Base-by-base conservation (phyloP, 2,329 filamentous ascomycete species). In the Proliferodiscus dingleyae region DNA sequence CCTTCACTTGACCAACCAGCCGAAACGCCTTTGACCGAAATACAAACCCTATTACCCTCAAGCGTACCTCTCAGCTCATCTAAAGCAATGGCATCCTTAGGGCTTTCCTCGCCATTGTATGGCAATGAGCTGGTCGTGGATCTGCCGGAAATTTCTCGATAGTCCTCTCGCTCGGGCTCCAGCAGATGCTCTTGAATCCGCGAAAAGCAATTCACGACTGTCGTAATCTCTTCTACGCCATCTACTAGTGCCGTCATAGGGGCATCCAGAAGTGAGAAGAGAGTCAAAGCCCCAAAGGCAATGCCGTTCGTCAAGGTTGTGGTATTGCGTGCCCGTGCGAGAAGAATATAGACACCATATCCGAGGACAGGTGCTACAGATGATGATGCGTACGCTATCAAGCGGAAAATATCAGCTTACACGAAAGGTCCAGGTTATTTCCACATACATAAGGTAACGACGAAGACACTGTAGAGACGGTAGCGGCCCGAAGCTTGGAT, bases 1-100 rank as follows among this genome's bases (percentile, higher is more conserved):
- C 29, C 38, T n/a, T 2, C 78, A 78, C 52, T 84, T 80, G 4
- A 77, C 72, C 3, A 71, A 71, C 90, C 91, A 96, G 45, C 87
- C 85, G 56, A 96, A 85, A 3, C 84, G 90, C 11, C 85, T 87
- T 37, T 36, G 18, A 36, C 32, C 10, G 18, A 15, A 9, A 19
- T 15, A 15, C 32, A 36, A 36, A 36, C 18, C n/a, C 18, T 15
- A 9, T 36, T 9, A 15, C 4, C 18, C n/a, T 8, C 32, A 9
- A 36, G 15, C 11, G 30, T 15, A 18, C 87, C 73, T 43, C 84
- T 77, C 32, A 36, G 15, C 18, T 3, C 3, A 29, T 29, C 26
- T n/a, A 29, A n/a, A 9, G 26, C 26, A 29, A 29, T n/a, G 9
- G n/a, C n/a, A n/a, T 3, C 26, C 9, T 29, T n/a, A 9, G 11